Evolutionary conservation across 2,329 filamentous ascomycete genomes (phyloP).

Genomic region (Daldinia sp.): DNA sequence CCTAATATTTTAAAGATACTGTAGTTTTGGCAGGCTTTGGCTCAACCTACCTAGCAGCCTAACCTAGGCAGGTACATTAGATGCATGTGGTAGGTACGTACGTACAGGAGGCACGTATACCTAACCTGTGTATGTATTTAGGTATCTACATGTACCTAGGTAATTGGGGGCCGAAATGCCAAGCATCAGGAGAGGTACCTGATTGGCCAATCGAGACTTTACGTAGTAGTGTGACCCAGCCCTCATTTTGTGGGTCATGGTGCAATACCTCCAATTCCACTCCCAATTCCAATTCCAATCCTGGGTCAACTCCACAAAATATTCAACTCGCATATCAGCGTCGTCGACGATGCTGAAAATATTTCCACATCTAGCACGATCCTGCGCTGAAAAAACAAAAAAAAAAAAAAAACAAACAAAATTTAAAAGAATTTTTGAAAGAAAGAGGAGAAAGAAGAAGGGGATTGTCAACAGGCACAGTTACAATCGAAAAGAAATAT

Average conservation of each 20-base stretch:
- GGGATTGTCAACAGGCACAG: no score
- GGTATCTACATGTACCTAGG: neutral
- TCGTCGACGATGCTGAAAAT: neutral
- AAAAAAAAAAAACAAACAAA: neutral
- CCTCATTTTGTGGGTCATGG: neutral
- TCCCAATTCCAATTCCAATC: neutral
- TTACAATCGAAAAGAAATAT: no score
- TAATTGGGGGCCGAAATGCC: conserved; percentile 16
- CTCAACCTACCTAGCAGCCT: no score
- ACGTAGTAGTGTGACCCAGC: neutral
- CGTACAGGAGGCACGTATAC: no score
- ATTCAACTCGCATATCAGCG: neutral
- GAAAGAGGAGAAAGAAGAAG: no score
- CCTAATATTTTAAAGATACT: no score
- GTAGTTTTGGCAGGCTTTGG: no score
- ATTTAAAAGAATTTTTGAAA: no score
- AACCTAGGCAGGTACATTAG: no score
- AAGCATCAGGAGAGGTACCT: no score
- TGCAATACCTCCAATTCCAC: neutral
- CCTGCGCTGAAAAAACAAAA: neutral
- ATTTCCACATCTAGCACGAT: neutral
- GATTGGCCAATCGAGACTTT: conserved; percentile 4
- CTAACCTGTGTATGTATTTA: neutral
- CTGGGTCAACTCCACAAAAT: neutral
- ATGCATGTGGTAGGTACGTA: no score